phyloP scores from a whole-genome alignment of 768 basidiomycete genomes.

The Pleurotus citrinopileatus region DNA sequence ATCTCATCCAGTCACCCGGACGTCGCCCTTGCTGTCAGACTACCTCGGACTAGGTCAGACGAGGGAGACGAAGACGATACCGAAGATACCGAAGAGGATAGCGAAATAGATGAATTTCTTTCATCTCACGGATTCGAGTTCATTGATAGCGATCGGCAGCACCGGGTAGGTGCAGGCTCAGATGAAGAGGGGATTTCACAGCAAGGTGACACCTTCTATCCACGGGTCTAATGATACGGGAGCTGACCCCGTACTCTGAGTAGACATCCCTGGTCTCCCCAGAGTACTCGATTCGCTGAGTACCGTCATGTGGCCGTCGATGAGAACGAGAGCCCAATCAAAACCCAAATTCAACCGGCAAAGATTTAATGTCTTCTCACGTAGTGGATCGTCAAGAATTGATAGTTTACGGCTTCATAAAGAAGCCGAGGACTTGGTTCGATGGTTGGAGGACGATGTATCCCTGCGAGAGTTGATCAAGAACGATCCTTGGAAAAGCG shows the following conservation, averaged over 20 bases:
- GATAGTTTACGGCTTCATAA: slow-evolving; percentile 33
- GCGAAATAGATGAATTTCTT: slow-evolving; percentile 62
- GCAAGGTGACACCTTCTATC: slow-evolving; percentile 20
- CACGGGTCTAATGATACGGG: not conserved
- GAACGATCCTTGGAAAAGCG: slow-evolving; percentile 41
- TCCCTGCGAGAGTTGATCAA: slow-evolving; percentile 22
- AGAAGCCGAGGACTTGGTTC: slow-evolving; percentile 59
- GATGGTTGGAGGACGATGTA: slow-evolving; percentile 58
- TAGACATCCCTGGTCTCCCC: slow-evolving; percentile 53
- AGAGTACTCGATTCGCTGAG: slow-evolving; percentile 78
- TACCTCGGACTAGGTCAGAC: slow-evolving; percentile 25
- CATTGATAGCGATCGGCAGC: slow-evolving; percentile 41
- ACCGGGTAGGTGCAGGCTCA: not conserved
- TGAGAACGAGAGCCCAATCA: slow-evolving; percentile 41
- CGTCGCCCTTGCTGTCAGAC: slow-evolving; percentile 66
- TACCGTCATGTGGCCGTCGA: slow-evolving; percentile 88
- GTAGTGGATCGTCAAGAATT: not conserved
- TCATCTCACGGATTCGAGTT: slow-evolving; percentile 77
- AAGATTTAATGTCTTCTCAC: slow-evolving; percentile 27
- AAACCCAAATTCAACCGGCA: slow-evolving; percentile 20
- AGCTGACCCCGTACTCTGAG: slow-evolving; percentile 1
- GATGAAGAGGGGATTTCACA: slow-evolving; percentile 17
- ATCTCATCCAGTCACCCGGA: slow-evolving; percentile 56
- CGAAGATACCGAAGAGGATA: slow-evolving; percentile 40
- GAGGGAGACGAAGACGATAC: slow-evolving; percentile 23